A percentile compares a stretch with the other conserved stretches of the same genome.
Evolutionary conservation across 1,139 yeast genomes (phyloP).

Genomic region (Candida sp.): DNA sequence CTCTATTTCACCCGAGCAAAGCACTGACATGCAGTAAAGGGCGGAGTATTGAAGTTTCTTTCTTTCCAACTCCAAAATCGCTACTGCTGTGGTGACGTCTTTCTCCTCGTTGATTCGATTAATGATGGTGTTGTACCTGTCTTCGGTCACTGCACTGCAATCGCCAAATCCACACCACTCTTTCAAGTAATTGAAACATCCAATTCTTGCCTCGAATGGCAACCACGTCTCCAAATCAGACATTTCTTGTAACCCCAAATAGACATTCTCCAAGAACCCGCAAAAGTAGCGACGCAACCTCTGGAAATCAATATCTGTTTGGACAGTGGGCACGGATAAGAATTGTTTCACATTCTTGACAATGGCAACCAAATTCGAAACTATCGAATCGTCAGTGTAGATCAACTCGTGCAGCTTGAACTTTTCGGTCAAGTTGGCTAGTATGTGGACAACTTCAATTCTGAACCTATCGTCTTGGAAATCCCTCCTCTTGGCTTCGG

Average conservation of each 20-base stretch:
- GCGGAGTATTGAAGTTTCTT: slow-evolving; percentile 74
- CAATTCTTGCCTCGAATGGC: slow-evolving; percentile 85
- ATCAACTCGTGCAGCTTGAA: slow-evolving; percentile 51
- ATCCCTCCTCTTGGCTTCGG: slow-evolving; percentile 30
- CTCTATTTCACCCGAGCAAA: slow-evolving; percentile 70
- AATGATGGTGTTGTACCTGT: slow-evolving; percentile 69
- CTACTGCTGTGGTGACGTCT: slow-evolving; percentile 60
- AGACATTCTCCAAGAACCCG: slow-evolving; percentile 73
- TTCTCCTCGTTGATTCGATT: slow-evolving; percentile 44
- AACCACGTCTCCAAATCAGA: slow-evolving; percentile 57
- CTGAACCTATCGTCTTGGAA: slow-evolving; percentile 55
- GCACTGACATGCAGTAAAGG: slow-evolving; percentile 81
- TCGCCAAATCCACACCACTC: slow-evolving; percentile 97
- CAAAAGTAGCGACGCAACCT: slow-evolving; percentile 81
- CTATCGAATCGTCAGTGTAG: slow-evolving; percentile 70
- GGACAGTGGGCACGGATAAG: slow-evolving; percentile 61
- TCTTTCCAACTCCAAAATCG: slow-evolving; percentile 85
- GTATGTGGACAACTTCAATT: slow-evolving; percentile 78
- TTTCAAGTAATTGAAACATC: slow-evolving; percentile 79
- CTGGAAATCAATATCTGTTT: slow-evolving; percentile 74
- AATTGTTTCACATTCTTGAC: slow-evolving; percentile 70
- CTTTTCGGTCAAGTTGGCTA: slow-evolving; percentile 70
- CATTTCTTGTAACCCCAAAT: slow-evolving; percentile 50
- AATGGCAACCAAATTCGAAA: slow-evolving; percentile 65
- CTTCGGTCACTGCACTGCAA: slow-evolving; percentile 59